Base-by-base conservation (phyloP, 1,284 basidiomycete genomes). In the Moesziomyces sp. region DNA sequence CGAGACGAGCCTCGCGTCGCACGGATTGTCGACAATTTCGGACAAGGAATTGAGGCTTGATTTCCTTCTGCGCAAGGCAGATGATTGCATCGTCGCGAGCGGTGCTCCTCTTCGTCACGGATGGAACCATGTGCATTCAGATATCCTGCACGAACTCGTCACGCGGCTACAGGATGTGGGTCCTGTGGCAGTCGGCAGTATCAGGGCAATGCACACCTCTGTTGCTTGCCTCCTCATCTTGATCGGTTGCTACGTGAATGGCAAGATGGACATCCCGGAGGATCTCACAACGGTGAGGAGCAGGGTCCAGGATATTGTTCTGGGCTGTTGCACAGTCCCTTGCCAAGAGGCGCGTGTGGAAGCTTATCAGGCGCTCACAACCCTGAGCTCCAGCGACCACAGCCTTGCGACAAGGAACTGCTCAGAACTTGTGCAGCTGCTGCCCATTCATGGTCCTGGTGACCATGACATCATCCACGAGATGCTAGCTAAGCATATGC, bases 271-370 rank as follows among this genome's bases (percentile, higher is more conserved):
- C 4, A 14, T 8, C 2, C 18, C 40, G 0, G 8, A 44, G 0
- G 46, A 40, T 9, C 56, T 52, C 26, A 18, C 33, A 6, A 21
- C 11, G 3, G 40, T 73, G 10, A 48, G 56, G 3, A 23, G 49
- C 7, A 46, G 42, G 1, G 18, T 74, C 0, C 49, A 61, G 18
- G 30, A 52, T 7, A 28, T 57, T 21, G 45, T 64, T 38, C 52
- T 54, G 42, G 61, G 69, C 24, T 23, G 52, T 7, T 68, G 65
- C 60, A 58, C 61, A 26, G 58, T 60, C 4, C 14, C 10, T 6
- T 28, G 23, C n/a, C 14, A 21, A 1, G 0, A 24, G 1, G 47
- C 55, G 4, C 61, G 71, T 24, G 47, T 40, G 47, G 26, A 47
- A 19, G 66, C 51, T 9, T 62, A 74, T 21, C 13, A 2, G 0